These are phyloP conservation scores for Cladorrhinum sp. DNA, from an alignment of 2,329 filamentous ascomycete genomes.

Conservation along the genomic window DNA sequence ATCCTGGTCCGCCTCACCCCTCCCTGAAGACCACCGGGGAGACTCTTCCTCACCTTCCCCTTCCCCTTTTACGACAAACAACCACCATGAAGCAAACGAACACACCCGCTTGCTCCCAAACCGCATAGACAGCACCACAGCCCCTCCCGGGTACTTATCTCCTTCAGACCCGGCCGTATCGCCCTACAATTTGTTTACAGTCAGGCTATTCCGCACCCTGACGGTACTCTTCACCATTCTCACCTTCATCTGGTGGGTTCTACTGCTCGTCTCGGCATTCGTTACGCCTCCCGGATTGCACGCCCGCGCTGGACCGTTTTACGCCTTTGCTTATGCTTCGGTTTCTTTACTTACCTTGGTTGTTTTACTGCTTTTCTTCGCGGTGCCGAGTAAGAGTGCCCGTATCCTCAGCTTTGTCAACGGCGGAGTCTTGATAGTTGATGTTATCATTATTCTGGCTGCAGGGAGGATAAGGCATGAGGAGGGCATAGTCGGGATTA, in stretches of 20 bases:
- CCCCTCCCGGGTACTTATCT: conserved; percentile 55
- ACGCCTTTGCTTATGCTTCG: conserved; percentile 79
- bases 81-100: conserved; percentile 41
- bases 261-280: conserved; percentile 86
- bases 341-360: conserved; percentile 73
- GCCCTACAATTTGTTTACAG: conserved; percentile 92
- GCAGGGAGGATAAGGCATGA: conserved; percentile 74
- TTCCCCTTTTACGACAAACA: not conserved
- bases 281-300: conserved; percentile 85
- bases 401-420: conserved; percentile 70
- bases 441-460: conserved; percentile 75
- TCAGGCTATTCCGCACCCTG: conserved; percentile 74
- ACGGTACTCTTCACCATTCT: conserved; percentile 72
- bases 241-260: conserved; percentile 87
- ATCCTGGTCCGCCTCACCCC: not conserved
- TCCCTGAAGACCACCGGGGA: not conserved
- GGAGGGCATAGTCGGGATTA: conserved; percentile 89
- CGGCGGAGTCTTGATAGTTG: conserved; percentile 63
- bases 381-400: conserved; percentile 75
- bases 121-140: conserved; percentile 50
- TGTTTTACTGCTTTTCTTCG: conserved; percentile 81
- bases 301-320: conserved; percentile 87
- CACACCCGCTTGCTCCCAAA: conserved; percentile 68
- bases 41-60: not conserved
- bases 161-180: conserved; percentile 83